Evolutionary conservation across 768 basidiomycete species (phyloP).

Genomic region (Mycena indigotica): DNA sequence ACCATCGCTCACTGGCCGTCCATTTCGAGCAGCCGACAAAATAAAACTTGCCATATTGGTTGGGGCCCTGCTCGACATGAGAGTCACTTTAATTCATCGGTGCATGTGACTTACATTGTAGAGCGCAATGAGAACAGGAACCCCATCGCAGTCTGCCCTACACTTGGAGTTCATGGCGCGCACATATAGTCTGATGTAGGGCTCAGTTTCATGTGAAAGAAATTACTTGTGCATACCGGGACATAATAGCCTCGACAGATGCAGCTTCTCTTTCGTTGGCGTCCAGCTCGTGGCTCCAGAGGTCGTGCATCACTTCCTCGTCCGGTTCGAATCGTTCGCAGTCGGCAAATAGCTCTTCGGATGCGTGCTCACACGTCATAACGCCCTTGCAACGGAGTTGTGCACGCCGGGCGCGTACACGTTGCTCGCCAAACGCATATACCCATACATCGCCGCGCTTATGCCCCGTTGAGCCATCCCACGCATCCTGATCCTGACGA

Average conservation of each 20-base stretch:
- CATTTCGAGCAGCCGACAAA: conserved; percentile 11
- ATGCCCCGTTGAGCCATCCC: background rate
- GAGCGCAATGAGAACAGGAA: background rate
- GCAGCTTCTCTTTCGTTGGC: conserved; percentile 11
- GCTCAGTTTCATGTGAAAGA: background rate
- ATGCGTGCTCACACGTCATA: background rate
- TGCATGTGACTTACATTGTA: background rate
- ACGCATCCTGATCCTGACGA: conserved; percentile 1
- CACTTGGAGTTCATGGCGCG: conserved; percentile 3
- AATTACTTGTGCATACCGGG: background rate
- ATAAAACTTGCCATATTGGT: background rate
- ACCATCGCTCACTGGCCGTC: background rate
- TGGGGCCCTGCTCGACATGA: background rate
- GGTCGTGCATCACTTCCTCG: background rate
- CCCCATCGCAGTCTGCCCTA: conserved; percentile 4
- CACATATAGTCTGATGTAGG: conserved; percentile 1
- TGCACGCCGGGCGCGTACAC: background rate
- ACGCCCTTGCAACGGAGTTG: conserved; percentile 9
- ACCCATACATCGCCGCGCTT: background rate
- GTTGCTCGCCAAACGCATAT: background rate
- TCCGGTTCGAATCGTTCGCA: conserved; percentile 10
- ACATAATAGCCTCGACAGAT: background rate
- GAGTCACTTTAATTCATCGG: background rate
- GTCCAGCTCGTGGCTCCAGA: conserved; percentile 12
- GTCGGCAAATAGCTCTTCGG: background rate